Base-by-base conservation (phyloP, 2,329 filamentous ascomycete genomes). In the Ophiocordyceps camponoti-floridani region DNA sequence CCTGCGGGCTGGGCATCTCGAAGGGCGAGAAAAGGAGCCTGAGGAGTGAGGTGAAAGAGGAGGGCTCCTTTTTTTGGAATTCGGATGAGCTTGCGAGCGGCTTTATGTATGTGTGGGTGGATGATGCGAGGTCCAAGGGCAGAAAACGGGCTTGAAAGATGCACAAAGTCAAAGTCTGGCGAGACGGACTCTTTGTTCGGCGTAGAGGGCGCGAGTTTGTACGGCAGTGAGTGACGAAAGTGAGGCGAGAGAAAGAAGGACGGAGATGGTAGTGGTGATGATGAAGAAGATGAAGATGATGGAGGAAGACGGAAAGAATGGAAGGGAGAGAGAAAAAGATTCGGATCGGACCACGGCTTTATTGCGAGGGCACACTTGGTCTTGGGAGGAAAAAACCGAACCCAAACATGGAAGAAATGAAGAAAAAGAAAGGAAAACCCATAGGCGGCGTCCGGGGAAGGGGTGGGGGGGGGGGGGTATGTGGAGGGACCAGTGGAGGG, bases 1-100 rank as follows among this genome's bases (percentile, higher is more conserved):
- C 49, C 48, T 60, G 60, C 49, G 58, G 49, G 46, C 53, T 51
- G 47, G 60, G 58, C 61, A 64, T 64, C 35, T 37, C 13, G 33
- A 37, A n/a, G 12, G 3, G 14, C 12, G 12, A 14, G 13, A 14
- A 13, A 37, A 14, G 12, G 8, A 6, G 3, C 13, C 4, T 4
- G 31, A 35, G 13, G 31, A 12, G 13, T 14, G 12, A 12, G 10
- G 10, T 12, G 11, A 4, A 12, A 4, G 11, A 6, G 31, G 11
- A 33, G 11, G 11, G 33, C 33, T 37, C 14, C 14, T n/a, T 37
- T 14, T 14, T 16, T 37, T 16, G n/a, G n/a, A 5, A n/a, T 8
- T n/a, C 33, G 4, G 13, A 7, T 13, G 14, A 37, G 14, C n/a
- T 30, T 30, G 27, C 27, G 11, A 11, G 27, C 27, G 27, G 6